Evolutionary conservation across 805 yeast genomes (phyloP), one percentile per base, ranked within the genome.

Genomic region (baker's yeast (Saccharomyces cerevisiae)): DNA sequence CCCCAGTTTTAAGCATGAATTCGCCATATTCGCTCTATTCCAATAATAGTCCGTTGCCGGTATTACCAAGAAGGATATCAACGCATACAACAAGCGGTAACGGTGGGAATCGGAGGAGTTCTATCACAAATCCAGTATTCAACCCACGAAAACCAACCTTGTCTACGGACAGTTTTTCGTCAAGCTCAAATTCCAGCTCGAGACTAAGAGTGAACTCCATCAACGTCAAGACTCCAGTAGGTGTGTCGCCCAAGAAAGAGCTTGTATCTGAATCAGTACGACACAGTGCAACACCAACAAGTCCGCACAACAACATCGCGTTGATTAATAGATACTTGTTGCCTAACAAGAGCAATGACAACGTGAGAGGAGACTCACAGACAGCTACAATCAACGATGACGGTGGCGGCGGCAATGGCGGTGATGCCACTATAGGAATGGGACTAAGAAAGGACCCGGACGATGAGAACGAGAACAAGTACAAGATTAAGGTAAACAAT

Each of bases 1-100:
- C 70, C 0, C 68, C 71, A 1, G 61, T 62, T 0, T 47, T 64
- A 46, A 59, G 63, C 14, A 56, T 62, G 54, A 60, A 63, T 21
- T 61, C 68, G 4, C 64, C 63, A 6, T 59, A 61, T 41, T 9
- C 53, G 47, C 21, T 43, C 54, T 9, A 54, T 46, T 46, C 36
- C 51, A 6, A 27, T 14, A 21, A 30, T 53, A 31, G 43, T 21
- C 43, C 43, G 24, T 8, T 36, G 5, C 43, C 43, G 43, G 43
- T 17, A 36, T 9, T 36, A 36, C 43, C 43, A 36, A 36, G 43
- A 36, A 6, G 11, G 13, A 17, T 36, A 36, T n/a, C 43, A 10
- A 36, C 48, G 30, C 48, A 46, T 22, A 10, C 13, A 9, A 17
- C 43, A 6, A 17, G 24, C 22, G 24, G 24, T 21, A 36, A n/a